Evolutionary conservation across 768 basidiomycete genomes (phyloP).

Genomic region (Collybiopsis luxurians): DNA sequence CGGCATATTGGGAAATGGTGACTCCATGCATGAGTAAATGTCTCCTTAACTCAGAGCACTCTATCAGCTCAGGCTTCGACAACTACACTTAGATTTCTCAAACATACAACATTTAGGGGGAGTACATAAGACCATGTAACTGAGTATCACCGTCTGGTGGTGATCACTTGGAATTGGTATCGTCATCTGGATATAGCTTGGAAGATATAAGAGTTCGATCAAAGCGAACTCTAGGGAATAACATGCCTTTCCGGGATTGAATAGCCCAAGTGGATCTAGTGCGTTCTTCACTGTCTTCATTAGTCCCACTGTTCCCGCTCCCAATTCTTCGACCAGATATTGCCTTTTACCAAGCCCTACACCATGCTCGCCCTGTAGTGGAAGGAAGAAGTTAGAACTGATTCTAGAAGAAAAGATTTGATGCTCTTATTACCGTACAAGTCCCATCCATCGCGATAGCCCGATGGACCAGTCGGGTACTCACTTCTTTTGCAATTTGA

Average conservation of each 20-base stretch:
- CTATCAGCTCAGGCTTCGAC: too few relatives aligned
- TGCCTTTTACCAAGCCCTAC: conserved; percentile 83
- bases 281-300: conserved; percentile 81
- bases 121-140: too few relatives aligned
- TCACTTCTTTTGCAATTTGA: conserved; percentile 38
- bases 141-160: neutral
- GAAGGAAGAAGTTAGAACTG: neutral
- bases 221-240: neutral
- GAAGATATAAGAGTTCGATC: neutral
- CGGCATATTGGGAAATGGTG: too few relatives aligned
- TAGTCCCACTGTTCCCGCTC: conserved; percentile 74
- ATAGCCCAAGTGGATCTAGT: conserved; percentile 71
- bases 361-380: conserved; percentile 66
- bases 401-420: neutral
- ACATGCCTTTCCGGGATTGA: conserved; percentile 81
- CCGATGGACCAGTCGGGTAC: conserved; percentile 61
- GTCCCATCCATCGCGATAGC: conserved; percentile 74
- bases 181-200: conserved; percentile 9
- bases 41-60: too few relatives aligned
- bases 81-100: too few relatives aligned
- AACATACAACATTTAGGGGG: too few relatives aligned
- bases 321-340: conserved; percentile 78
- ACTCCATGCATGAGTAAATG: too few relatives aligned
- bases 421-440: conserved; percentile 34
- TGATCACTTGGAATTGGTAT: too few relatives aligned